phyloP scores from a whole-genome alignment of 768 basidiomycete species.

The Lentinula boryana region DNA sequence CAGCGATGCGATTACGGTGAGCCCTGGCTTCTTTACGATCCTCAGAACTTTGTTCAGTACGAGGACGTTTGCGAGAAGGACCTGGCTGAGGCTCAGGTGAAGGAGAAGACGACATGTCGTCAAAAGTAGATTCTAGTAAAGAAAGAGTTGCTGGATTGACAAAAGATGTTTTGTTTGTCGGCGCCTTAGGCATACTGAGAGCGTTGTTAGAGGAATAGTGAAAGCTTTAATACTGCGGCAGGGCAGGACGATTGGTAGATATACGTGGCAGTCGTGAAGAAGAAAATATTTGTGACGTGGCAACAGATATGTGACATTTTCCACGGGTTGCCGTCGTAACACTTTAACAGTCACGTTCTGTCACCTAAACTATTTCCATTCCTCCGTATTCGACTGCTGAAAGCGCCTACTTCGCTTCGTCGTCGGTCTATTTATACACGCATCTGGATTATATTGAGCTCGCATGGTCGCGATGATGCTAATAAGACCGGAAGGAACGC shows the following conservation, averaged over 20 bases:
- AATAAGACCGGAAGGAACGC: too few relatives aligned
- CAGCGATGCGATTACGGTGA: slow-evolving; percentile 89
- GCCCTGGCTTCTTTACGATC: slow-evolving; percentile 86
- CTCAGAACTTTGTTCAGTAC: slow-evolving; percentile 57
- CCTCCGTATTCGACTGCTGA: too few relatives aligned
- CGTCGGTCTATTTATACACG: too few relatives aligned
- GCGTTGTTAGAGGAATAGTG: background rate
- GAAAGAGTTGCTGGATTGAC: slow-evolving; percentile 34
- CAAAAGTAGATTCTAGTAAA: slow-evolving; percentile 24
- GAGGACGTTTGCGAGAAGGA: slow-evolving; percentile 70
- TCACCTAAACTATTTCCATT: too few relatives aligned
- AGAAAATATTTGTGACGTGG: background rate
- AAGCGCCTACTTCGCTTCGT: too few relatives aligned
- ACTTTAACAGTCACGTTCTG: too few relatives aligned
- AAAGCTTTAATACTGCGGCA: slow-evolving; percentile 7
- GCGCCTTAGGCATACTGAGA: slow-evolving; percentile 8
- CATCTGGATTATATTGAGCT: too few relatives aligned
- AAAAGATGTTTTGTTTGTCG: slow-evolving; percentile 13
- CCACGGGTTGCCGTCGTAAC: background rate
- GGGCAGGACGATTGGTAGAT: slow-evolving; percentile 9
- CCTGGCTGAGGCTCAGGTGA: slow-evolving; percentile 21
- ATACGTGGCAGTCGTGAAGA: slow-evolving; percentile 13
- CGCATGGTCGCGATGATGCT: too few relatives aligned
- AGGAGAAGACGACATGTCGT: slow-evolving; percentile 21
- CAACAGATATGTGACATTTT: background rate